Evolutionary conservation across 306 rosid species (phyloP).

Genomic region (Abrus precatorius): DNA sequence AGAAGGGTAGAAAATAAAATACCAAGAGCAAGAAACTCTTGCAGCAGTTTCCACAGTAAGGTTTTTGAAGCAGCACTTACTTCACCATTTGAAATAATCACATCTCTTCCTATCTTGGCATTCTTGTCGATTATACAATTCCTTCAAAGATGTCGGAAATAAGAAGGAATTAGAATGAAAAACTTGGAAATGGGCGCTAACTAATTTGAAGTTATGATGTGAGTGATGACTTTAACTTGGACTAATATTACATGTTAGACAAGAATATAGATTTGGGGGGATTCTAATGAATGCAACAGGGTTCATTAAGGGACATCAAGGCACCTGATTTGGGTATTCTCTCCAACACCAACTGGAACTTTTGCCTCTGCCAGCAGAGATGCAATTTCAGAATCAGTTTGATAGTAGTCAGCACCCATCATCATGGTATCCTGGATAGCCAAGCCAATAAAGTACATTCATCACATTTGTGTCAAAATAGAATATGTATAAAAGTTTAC

Average conservation of each 20-base stretch:
- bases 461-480: not conserved
- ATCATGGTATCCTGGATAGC: conserved; percentile 84
- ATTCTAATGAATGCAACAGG: not conserved
- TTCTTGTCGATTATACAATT: conserved; percentile 94
- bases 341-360: conserved; percentile 91
- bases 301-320: conserved; percentile 1
- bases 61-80: conserved; percentile 56
- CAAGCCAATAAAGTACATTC: conserved; percentile 28
- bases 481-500: not conserved
- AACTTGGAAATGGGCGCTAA: not conserved
- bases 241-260: not conserved
- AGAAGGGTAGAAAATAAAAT: conserved; percentile 27
- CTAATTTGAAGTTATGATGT: not conserved
- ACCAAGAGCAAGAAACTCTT: not conserved
- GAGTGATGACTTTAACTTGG: not conserved
- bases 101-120: conserved; percentile 87
- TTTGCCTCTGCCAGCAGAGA: conserved; percentile 67
- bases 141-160: conserved; percentile 57
- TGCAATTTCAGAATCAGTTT: conserved; percentile 83
- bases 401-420: conserved; percentile 97
- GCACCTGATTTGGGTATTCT: conserved; percentile 87
- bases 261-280: not conserved
- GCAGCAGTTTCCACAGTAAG: not conserved
- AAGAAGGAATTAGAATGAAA: conserved; percentile 24
- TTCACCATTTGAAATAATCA: conserved; percentile 70